Percentiles rank a stretch among this genome's conserved stretches.
These are phyloP conservation scores for Hyaloperonospora brassicae DNA, from an alignment of 352 stramenopile genomes.

Conservation along the genomic window DNA sequence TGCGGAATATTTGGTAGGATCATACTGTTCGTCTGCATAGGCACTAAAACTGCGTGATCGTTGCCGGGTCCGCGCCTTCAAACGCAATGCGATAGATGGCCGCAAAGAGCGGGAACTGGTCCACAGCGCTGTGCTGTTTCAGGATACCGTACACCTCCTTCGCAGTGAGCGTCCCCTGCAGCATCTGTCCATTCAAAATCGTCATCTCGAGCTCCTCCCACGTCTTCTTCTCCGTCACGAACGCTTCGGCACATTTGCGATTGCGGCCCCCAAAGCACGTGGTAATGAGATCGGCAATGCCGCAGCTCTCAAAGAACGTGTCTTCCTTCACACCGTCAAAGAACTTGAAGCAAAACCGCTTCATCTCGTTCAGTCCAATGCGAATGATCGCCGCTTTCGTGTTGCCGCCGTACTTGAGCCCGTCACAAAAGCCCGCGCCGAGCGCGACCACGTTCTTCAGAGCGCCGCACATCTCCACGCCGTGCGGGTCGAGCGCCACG, in stretches of 20 bases:
- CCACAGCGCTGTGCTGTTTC: constrained; percentile 62
- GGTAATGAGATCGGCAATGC: constrained; percentile 96
- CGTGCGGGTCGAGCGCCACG: constrained; percentile 88
- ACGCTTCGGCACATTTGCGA: constrained; percentile 92
- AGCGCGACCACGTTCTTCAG: constrained; percentile 97
- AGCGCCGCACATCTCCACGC: constrained; percentile 93
- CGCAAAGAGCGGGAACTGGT: constrained; percentile 88
- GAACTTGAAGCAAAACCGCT: constrained; percentile 90
- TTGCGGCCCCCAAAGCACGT: constrained; percentile 97
- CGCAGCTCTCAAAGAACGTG: constrained; percentile 95
- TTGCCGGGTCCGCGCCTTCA: constrained; percentile 68
- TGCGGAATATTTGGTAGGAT: not conserved
- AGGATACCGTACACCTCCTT: constrained; percentile 93
- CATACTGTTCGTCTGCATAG: not conserved
- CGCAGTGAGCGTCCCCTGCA: constrained; percentile 92
- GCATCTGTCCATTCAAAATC: constrained; percentile 95
- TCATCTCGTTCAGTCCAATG: constrained; percentile 94
- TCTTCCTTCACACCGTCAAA: constrained; percentile 89
- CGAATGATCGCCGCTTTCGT: constrained; percentile 96
- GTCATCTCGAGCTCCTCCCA: constrained; percentile 91
- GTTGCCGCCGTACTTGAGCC: constrained; percentile 91
- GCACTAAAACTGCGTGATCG: constrained; percentile 59
- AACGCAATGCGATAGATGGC: constrained; percentile 93
- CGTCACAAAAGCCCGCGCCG: constrained; percentile 95
- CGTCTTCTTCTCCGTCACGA: constrained; percentile 68